Conservation (phyloP, 257 asterid species). For the Salvia hispanica region DNA sequence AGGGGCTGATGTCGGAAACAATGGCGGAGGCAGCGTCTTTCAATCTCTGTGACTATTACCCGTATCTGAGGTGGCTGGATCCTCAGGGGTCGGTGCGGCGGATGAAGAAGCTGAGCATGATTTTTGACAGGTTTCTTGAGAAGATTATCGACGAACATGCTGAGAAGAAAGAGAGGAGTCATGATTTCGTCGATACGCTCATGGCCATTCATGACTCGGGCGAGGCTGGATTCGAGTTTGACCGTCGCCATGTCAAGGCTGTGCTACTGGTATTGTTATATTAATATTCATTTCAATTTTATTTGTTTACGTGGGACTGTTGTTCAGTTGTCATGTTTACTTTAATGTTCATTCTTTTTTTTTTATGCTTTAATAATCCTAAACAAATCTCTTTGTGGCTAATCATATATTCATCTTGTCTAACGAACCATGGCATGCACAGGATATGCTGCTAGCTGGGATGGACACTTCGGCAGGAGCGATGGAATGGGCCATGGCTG, state of each 20-base stretch:
- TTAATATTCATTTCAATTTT: too few species aligned
- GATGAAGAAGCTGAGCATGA: conserved; percentile 23
- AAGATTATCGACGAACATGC: conserved; percentile 38
- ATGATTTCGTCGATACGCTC: conserved; percentile 31
- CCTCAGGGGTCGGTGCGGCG: conserved; percentile 29
- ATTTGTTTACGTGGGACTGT: too few species aligned
- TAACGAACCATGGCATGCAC: not conserved
- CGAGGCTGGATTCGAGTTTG: conserved; percentile 33
- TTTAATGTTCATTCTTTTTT: too few species aligned
- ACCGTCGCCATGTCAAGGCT: conserved; percentile 43
- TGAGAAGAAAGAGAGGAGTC: not conserved
- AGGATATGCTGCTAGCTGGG: conserved; percentile 39
- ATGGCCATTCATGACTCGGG: conserved; percentile 32
- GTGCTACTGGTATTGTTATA: conserved; percentile 29
- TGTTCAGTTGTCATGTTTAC: too few species aligned
- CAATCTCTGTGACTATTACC: conserved; percentile 34
- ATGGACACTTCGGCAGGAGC: conserved; percentile 36
- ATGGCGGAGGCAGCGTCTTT: conserved; percentile 22
- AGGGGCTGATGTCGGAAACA: conserved; percentile 29
- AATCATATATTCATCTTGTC: too few species aligned
- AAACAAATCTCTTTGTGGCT: too few species aligned
- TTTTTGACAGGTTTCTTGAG: conserved; percentile 35
- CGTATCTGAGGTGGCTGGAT: conserved; percentile 34
- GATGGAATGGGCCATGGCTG: conserved; percentile 37
- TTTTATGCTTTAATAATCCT: too few species aligned